These are phyloP conservation scores for Cystobasidium slooffiae DNA, from an alignment of 1,284 basidiomycete species.

Conservation along the genomic window DNA sequence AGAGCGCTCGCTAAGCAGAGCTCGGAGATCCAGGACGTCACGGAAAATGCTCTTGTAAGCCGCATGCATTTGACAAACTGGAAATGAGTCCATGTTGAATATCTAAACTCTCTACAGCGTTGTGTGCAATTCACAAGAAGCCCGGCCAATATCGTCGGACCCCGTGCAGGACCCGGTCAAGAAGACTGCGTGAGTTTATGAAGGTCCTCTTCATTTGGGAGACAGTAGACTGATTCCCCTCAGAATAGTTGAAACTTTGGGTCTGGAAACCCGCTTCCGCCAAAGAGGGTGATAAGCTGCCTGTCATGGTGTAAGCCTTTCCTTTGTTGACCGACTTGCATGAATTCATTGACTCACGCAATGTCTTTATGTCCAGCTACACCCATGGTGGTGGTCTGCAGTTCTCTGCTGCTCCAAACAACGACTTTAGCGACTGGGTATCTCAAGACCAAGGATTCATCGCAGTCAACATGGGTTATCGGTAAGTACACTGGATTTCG, in stretches of 20 bases:
- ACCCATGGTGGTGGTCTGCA: slow-evolving; percentile 42
- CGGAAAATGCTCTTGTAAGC: slow-evolving; percentile 37
- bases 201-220: neutral
- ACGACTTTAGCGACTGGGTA: slow-evolving; percentile 48
- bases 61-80: neutral
- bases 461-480: slow-evolving; percentile 47
- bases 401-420: slow-evolving; percentile 47
- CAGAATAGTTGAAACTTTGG: slow-evolving; percentile 40
- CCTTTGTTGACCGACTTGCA: neutral
- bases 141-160: slow-evolving; percentile 41
- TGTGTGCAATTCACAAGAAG: slow-evolving; percentile 46
- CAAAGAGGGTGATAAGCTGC: slow-evolving; percentile 46
- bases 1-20: slow-evolving; percentile 32
- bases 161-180: slow-evolving; percentile 45
- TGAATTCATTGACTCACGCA: neutral
- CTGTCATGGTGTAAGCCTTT: slow-evolving; percentile 40
- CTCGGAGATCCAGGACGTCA: slow-evolving; percentile 41
- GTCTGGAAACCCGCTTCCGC: slow-evolving; percentile 47
- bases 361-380: neutral
- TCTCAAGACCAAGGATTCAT: slow-evolving; percentile 45
- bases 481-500: neutral
- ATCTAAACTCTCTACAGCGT: slow-evolving; percentile 2
- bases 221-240: neutral
- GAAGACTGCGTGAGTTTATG: slow-evolving; percentile 45
- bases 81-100: neutral